phyloP scores from a whole-genome alignment of 2,329 filamentous ascomycete genomes.

The Claviceps paspali region DNA sequence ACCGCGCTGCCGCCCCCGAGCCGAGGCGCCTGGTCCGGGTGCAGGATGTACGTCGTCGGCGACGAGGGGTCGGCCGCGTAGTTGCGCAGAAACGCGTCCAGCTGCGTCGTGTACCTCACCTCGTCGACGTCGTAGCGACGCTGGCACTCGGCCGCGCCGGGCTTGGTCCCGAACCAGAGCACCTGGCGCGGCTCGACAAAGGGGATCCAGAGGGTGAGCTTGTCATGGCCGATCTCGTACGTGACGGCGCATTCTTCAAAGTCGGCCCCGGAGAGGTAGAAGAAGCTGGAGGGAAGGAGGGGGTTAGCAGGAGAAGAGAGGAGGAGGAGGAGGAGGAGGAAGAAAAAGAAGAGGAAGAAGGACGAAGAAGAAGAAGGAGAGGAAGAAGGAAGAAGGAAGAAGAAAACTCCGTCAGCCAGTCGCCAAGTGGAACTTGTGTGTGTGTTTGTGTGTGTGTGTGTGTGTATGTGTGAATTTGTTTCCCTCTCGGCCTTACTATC shows the following conservation, averaged over 20 bases:
- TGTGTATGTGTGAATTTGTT: too few species aligned
- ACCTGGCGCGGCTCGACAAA: slow-evolving; percentile 45
- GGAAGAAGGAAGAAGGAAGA: background rate
- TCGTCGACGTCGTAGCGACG: slow-evolving; percentile 53
- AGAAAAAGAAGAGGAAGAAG: too few species aligned
- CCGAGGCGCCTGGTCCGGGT: slow-evolving; percentile 26
- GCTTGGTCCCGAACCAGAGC: slow-evolving; percentile 49
- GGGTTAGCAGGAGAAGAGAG: too few species aligned
- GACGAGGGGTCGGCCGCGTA: slow-evolving; percentile 22
- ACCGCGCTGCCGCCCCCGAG: background rate
- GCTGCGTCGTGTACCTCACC: slow-evolving; percentile 44
- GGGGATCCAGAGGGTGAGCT: slow-evolving; percentile 59
- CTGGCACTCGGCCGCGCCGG: slow-evolving; percentile 44
- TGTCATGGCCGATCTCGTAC: slow-evolving; percentile 43
- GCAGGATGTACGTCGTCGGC: slow-evolving; percentile 30
- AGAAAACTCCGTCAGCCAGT: too few species aligned
- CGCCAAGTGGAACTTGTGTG: too few species aligned
- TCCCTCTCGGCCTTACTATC: slow-evolving; percentile 44
- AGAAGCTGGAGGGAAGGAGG: slow-evolving; percentile 29
- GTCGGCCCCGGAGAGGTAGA: slow-evolving; percentile 39
- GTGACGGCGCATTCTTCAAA: slow-evolving; percentile 40
- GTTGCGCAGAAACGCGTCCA: slow-evolving; percentile 29
- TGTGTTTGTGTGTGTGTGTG: background rate
- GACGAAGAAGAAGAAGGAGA: background rate
- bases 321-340: background rate